Evolutionary conservation across 495 filamentous ascomycete species (phyloP), one percentile per base, ranked within the genome.

Genomic region (Neurospora sp.): DNA sequence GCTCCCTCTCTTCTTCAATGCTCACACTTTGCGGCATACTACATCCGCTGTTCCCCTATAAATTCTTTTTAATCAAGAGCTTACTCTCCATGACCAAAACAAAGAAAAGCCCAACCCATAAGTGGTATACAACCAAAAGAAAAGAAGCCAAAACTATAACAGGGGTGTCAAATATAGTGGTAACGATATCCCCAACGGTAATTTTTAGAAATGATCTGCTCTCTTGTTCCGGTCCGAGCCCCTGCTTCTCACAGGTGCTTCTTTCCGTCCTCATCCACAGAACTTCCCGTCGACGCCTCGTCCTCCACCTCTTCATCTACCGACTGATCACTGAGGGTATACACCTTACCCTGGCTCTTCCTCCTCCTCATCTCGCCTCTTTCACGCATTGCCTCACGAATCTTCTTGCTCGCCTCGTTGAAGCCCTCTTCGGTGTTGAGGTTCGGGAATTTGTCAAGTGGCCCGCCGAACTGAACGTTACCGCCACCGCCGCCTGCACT

Each of bases 301-400:
- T 66, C 53, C 53, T 66, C 53, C 53, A 35, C 53, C 27, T 66
- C 53, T 18, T 66, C 53, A 66, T 66, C 53, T 16, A 66, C 53
- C 27, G 27, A 66, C 53, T 66, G 53, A 35, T 66, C 53, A 18
- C 53, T 66, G 6, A 66, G 27, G 53, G 27, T 35, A 35, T 66
- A 66, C 14, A 35, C 53, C 53, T 35, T 66, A 16, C 12, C 88
- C 75, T 88, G 88, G 69, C 90, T 92, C 79, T 89, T 90, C 74
- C 90, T 86, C 72, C 91, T 84, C 72, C 93, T 86, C 75, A 92
- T 85, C 79, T 90, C 84, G 0, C 93, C 92, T 31, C 95, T 84
- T 82, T 98, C 93, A 74, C 87, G 85, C 94, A 99, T 97, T 20
- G 92, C 93, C 72, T 88, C 91, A n/a, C 91, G 85, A 73, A 99